phyloP scores from a whole-genome alignment of 768 basidiomycete species.

The Fibroporia radiculosa region DNA sequence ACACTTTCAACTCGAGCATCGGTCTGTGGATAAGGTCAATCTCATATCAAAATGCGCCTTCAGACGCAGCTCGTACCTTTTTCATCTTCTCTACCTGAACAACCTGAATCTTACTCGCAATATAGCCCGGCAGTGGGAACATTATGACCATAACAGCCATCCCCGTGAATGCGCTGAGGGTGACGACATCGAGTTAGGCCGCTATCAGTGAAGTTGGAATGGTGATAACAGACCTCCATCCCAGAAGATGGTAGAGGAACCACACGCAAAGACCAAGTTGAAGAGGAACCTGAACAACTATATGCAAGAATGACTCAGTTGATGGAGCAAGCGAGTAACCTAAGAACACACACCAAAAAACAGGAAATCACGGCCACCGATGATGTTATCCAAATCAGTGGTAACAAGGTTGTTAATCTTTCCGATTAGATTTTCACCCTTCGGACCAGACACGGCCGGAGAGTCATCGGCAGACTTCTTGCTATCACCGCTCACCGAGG shows the following conservation, averaged over 20 bases:
- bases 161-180: conserved; percentile 30
- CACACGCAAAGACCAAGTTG: conserved; percentile 31
- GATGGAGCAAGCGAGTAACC: too few relatives aligned
- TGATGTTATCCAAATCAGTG: conserved; percentile 20
- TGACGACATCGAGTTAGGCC: conserved; percentile 4
- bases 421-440: conserved; percentile 44
- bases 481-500: not conserved
- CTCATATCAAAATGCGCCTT: conserved; percentile 27
- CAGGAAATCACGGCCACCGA: conserved; percentile 22
- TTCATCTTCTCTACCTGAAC: conserved; percentile 35
- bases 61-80: conserved; percentile 23
- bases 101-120: conserved; percentile 28
- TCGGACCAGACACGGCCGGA: not conserved
- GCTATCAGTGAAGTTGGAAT: not conserved
- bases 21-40: conserved; percentile 22
- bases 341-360: conserved; percentile 8
- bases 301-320: not conserved
- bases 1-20: conserved; percentile 37
- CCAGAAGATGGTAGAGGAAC: conserved; percentile 36
- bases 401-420: conserved; percentile 74
- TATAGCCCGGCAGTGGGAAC: conserved; percentile 34
- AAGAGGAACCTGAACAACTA: conserved; percentile 30
- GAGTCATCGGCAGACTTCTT: not conserved
- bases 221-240: conserved; percentile 29
- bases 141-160: conserved; percentile 34